phyloP scores from a whole-genome alignment of 2,329 filamentous ascomycete genomes.

The Cladophialophora chaetospira region DNA sequence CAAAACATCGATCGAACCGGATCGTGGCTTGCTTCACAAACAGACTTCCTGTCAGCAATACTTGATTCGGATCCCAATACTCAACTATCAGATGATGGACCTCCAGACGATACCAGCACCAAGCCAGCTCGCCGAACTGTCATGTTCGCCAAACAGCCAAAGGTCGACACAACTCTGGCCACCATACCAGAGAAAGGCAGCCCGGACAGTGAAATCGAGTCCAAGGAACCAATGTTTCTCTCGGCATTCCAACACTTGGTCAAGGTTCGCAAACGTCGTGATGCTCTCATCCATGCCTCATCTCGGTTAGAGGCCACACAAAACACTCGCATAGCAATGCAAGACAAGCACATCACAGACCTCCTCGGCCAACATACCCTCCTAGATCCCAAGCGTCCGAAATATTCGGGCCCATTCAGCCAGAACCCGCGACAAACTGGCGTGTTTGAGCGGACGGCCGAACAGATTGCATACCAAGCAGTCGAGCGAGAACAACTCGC shows the following conservation, averaged over 20 bases:
- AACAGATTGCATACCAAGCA: conserved; percentile 43
- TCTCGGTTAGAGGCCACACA: conserved; percentile 88
- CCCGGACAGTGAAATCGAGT: conserved; percentile 47
- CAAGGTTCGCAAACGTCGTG: conserved; percentile 65
- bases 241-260: conserved; percentile 79
- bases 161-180: conserved; percentile 10
- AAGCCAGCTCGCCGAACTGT: conserved; percentile 16
- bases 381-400: conserved; percentile 67
- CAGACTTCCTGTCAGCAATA: conserved; percentile 71
- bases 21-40: conserved; percentile 82
- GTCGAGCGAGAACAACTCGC: conserved; percentile 79
- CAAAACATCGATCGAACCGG: conserved; percentile 83
- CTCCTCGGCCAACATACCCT: conserved; percentile 84
- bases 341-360: conserved; percentile 73
- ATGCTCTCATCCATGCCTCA: conserved; percentile 82
- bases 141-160: conserved; percentile 14
- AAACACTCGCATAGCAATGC: conserved; percentile 73
- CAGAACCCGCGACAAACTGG: conserved; percentile 69
- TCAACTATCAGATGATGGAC: conserved; percentile 18
- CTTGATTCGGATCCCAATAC: conserved; percentile 54
- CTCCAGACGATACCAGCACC: neutral
- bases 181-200: conserved; percentile 48
- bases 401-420: conserved; percentile 69
- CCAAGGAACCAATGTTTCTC: conserved; percentile 76
- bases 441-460: conserved; percentile 43